Conservation (phyloP, 177 flowering plant species). For the Vitis hybrid region DNA sequence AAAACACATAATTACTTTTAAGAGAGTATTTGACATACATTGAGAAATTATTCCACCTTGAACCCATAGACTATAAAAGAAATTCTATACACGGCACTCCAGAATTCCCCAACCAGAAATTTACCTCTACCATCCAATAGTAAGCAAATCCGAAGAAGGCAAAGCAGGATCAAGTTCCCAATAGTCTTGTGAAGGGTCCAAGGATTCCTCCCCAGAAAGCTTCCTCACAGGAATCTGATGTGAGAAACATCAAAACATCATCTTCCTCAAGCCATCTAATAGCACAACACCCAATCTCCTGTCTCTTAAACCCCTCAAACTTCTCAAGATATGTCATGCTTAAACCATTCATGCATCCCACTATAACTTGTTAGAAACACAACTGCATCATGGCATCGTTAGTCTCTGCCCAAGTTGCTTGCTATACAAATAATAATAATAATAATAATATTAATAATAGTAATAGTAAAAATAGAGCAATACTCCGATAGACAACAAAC, state of each 20-base stretch:
- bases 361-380: slow-evolving; percentile 73
- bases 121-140: slow-evolving; percentile 8
- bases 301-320: slow-evolving; percentile 66
- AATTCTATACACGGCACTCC: neutral
- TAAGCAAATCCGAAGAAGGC: slow-evolving; percentile 61
- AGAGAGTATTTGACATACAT: neutral
- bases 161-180: slow-evolving; percentile 99
- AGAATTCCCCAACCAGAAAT: neutral
- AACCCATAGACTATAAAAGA: neutral
- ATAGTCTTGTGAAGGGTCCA: slow-evolving; percentile 51
- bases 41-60: neutral
- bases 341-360: slow-evolving; percentile 64
- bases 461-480: neutral
- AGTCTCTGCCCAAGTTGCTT: slow-evolving; percentile 17
- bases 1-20: neutral
- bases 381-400: slow-evolving; percentile 55
- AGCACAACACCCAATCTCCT: slow-evolving; percentile 34
- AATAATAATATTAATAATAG: neutral
- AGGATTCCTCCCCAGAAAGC: slow-evolving; percentile 58
- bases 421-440: slow-evolving; percentile 2
- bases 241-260: slow-evolving; percentile 53
- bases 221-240: slow-evolving; percentile 93
- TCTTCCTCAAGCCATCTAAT: slow-evolving; percentile 66
- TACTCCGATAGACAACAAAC: neutral
- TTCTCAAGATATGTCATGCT: slow-evolving; percentile 90